phyloP scores from a whole-genome alignment of 306 rosid species.

The Vigna hirtella region DNA sequence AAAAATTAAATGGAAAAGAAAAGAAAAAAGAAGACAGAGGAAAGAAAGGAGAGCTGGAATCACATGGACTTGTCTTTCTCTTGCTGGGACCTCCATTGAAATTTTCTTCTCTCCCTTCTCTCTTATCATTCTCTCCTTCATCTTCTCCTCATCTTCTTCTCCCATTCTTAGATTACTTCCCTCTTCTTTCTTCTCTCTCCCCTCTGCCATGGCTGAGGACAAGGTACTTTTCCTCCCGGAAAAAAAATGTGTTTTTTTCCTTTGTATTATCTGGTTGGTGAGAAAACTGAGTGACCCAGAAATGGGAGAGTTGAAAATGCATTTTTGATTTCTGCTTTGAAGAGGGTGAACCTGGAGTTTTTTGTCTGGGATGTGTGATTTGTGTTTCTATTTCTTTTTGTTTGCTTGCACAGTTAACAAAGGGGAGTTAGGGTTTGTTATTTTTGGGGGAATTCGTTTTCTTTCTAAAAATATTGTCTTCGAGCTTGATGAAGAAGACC shows the following conservation, averaged over 20 bases:
- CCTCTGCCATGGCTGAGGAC: conserved; percentile 78
- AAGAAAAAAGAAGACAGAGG: conserved; percentile 26
- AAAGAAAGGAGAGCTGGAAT: conserved; percentile 66
- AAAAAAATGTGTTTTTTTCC: background rate
- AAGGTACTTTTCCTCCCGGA: conserved; percentile 58
- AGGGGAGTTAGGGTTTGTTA: conserved; percentile 45
- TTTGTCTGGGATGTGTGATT: conserved; percentile 38
- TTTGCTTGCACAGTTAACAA: background rate
- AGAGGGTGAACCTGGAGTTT: conserved; percentile 13
- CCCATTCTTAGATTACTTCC: conserved; percentile 28
- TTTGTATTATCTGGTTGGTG: conserved; percentile 39
- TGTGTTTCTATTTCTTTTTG: background rate
- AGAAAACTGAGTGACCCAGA: conserved; percentile 30
- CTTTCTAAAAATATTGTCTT: conserved; percentile 30
- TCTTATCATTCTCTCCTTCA: conserved; percentile 46
- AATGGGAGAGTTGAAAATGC: conserved; percentile 11
- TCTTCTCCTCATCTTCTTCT: conserved; percentile 4
- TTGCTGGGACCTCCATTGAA: conserved; percentile 56
- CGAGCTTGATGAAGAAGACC: conserved; percentile 26
- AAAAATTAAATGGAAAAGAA: conserved; percentile 22
- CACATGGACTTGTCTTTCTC: conserved; percentile 94
- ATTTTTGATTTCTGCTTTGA: conserved; percentile 1
- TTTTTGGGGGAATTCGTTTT: conserved; percentile 27
- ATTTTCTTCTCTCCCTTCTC: conserved; percentile 44
- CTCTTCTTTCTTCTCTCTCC: conserved; percentile 28